Conservation (phyloP, 1,139 yeast species). For the Lodderomyces orthopsilosis region DNA sequence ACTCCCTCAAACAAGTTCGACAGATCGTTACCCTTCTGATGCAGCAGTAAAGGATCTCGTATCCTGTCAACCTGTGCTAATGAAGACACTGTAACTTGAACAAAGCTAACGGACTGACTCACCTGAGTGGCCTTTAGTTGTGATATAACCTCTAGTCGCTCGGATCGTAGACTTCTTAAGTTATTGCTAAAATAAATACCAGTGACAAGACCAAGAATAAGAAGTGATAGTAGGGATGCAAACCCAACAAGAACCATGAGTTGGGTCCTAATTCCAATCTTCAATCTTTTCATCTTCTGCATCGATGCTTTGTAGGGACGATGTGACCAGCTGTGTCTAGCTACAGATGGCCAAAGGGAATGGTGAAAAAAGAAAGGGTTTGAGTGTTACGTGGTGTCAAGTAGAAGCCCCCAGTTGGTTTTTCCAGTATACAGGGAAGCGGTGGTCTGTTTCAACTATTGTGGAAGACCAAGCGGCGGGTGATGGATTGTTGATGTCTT, state of each 20-base stretch:
- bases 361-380: no score
- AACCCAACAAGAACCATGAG: constrained; percentile 75
- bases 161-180: constrained; percentile 61
- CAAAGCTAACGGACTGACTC: constrained; percentile 39
- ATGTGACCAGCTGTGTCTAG: no score
- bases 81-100: constrained; percentile 6
- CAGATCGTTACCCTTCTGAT: constrained; percentile 5
- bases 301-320: background rate
- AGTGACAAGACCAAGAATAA: constrained; percentile 73
- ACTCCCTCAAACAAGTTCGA: background rate
- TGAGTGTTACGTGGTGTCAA: no score
- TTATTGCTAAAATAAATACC: constrained; percentile 75
- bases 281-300: constrained; percentile 35
- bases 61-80: constrained; percentile 7
- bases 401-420: no score
- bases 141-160: constrained; percentile 72
- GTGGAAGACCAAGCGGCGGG: no score
- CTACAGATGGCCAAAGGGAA: no score
- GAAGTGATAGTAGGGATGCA: constrained; percentile 72
- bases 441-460: no score
- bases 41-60: constrained; percentile 4
- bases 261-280: constrained; percentile 63
- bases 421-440: no score
- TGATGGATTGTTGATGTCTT: no score
- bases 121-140: constrained; percentile 79